A percentile compares a stretch with the other conserved stretches of the same genome.
Conservation (phyloP, 176 grass and related monocot species). For the Avena insularis region DNA sequence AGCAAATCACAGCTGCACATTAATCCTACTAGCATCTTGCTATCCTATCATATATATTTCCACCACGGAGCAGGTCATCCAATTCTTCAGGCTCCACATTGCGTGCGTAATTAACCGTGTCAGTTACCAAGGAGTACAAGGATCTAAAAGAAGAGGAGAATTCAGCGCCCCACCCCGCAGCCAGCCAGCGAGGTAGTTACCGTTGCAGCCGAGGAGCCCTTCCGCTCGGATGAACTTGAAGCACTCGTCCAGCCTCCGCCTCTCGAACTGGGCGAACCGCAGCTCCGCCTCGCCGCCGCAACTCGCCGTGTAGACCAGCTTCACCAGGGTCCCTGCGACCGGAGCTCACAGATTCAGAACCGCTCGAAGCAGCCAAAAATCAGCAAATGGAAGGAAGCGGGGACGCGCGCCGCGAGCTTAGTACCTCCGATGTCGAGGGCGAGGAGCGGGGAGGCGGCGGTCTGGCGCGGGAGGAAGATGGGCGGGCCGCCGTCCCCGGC, state of each 20-base stretch:
- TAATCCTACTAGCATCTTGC: not conserved
- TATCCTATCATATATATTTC: not conserved
- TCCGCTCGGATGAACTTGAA: conserved; percentile 62
- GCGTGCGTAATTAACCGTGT: not conserved
- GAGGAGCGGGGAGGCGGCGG: conserved; percentile 64
- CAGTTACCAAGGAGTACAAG: not conserved
- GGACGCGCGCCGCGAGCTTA: not conserved
- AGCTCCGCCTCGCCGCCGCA: conserved; percentile 56
- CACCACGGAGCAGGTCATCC: not conserved
- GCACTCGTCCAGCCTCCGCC: conserved; percentile 77
- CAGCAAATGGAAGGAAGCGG: not conserved
- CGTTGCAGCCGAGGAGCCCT: conserved; percentile 62
- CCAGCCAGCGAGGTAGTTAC: conserved; percentile 4
- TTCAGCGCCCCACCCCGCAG: not conserved
- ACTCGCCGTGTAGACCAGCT: conserved; percentile 83
- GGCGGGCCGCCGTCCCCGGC: conserved; percentile 58
- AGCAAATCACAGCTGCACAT: not conserved
- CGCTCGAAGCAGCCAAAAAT: not conserved
- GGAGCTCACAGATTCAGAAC: not conserved
- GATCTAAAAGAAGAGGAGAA: not conserved
- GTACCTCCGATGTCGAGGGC: conserved; percentile 90
- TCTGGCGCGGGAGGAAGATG: conserved; percentile 80
- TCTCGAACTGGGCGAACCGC: conserved; percentile 87
- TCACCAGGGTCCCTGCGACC: conserved; percentile 78
- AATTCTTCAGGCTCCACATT: not conserved